These are phyloP conservation scores for Golubevia sp. DNA, from an alignment of 1,284 basidiomycete species.

Conservation along the genomic window DNA sequence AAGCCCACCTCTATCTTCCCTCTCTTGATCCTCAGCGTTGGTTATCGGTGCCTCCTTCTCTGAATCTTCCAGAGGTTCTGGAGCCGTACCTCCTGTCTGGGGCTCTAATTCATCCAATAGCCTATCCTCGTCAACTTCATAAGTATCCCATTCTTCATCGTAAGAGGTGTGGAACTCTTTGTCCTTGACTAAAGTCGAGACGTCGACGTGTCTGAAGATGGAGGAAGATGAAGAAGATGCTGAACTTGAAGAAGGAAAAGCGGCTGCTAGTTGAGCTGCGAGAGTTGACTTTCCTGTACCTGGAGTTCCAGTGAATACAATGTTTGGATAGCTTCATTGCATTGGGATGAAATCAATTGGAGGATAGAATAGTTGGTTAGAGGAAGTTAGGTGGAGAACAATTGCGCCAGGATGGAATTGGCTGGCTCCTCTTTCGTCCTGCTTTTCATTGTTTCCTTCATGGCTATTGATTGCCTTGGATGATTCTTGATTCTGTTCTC, in stretches of 20 bases:
- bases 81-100: slow-evolving; percentile 15
- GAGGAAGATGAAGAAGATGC: slow-evolving; percentile 10
- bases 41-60: neutral
- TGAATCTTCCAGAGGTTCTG: neutral
- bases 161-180: slow-evolving; percentile 80
- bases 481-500: no score
- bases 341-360: no score
- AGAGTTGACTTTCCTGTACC: slow-evolving; percentile 84
- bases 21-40: slow-evolving; percentile 14
- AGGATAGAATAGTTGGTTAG: no score
- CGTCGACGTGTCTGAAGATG: slow-evolving; percentile 73
- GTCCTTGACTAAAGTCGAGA: slow-evolving; percentile 86
- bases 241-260: neutral
- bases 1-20: slow-evolving; percentile 67
- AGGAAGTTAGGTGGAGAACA: no score
- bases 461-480: no score
- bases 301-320: slow-evolving; percentile 64
- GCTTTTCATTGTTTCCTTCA: no score
- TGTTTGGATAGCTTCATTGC: slow-evolving; percentile 43
- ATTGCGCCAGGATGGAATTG: no score
- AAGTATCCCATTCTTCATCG: slow-evolving; percentile 92
- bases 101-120: slow-evolving; percentile 82
- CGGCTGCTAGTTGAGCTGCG: slow-evolving; percentile 55
- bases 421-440: no score
- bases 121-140: slow-evolving; percentile 92